Conservation (phyloP, 2,329 filamentous ascomycete species). For the Pseudogymnoascus sp. region DNA sequence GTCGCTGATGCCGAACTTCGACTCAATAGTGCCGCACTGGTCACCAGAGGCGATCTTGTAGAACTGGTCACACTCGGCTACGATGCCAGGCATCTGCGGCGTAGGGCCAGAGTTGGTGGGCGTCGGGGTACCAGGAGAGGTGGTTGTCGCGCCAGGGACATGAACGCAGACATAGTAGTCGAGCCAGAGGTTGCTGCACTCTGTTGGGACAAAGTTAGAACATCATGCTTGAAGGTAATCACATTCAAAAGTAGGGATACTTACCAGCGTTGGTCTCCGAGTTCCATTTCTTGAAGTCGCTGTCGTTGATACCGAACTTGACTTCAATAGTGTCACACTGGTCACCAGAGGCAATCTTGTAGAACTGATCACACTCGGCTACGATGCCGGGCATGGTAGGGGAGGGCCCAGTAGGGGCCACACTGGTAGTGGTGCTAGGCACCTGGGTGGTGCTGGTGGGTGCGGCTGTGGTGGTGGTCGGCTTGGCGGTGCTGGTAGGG, state of each 20-base stretch:
- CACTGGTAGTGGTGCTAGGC: not conserved
- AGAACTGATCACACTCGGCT: not conserved
- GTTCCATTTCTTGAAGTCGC: not conserved
- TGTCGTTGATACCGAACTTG: not conserved
- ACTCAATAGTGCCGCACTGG: not conserved
- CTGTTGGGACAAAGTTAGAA: not conserved
- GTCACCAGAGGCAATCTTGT: not conserved
- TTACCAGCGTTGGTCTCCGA: not conserved
- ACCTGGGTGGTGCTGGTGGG: not conserved
- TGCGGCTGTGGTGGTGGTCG: not conserved
- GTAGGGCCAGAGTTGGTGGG: too few species aligned
- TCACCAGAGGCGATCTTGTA: not conserved
- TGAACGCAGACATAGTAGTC: constrained; percentile 22
- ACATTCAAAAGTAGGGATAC: not conserved
- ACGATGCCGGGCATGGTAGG: not conserved
- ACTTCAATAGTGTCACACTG: not conserved
- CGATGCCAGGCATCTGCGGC: not conserved
- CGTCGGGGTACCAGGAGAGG: too few species aligned
- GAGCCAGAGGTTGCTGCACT: constrained; percentile 17
- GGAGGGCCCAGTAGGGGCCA: not conserved
- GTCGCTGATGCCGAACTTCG: not conserved
- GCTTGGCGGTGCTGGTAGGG: not conserved
- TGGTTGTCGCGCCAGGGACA: not conserved
- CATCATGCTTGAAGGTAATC: too few species aligned
- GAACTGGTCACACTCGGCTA: not conserved